phyloP scores from a whole-genome alignment of 768 basidiomycete species.

The Trametopsis cervina region DNA sequence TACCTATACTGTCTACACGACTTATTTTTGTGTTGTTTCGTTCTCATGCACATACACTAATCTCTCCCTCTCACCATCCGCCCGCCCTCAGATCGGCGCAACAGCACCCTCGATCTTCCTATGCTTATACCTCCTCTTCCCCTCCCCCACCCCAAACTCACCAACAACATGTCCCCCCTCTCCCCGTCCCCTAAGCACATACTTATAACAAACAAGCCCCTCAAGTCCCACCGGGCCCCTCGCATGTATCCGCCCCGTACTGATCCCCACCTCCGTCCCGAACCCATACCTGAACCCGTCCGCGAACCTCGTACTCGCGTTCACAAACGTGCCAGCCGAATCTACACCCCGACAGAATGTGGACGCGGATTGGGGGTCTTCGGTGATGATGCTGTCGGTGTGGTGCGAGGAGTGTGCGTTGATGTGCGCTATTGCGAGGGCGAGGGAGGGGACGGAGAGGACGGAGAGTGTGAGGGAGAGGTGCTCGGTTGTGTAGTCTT shows the following conservation, averaged over 20 bases:
- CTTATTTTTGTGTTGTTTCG: not conserved
- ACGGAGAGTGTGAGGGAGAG: conserved; percentile 83
- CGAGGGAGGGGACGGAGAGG: conserved; percentile 61
- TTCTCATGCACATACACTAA: not conserved
- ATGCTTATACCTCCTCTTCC: conserved; percentile 73
- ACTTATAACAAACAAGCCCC: conserved; percentile 94
- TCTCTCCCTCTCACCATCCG: not conserved
- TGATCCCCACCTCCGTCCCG: conserved; percentile 97
- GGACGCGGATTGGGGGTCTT: conserved; percentile 55
- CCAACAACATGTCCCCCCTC: conserved; percentile 75
- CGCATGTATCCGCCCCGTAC: conserved; percentile 94
- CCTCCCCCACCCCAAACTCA: conserved; percentile 71
- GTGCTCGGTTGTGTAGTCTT: conserved; percentile 82
- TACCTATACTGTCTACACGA: not conserved
- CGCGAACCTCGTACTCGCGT: conserved; percentile 93
- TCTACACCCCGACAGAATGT: conserved; percentile 77
- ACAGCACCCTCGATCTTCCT: conserved; percentile 25
- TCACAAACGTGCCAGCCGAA: conserved; percentile 92
- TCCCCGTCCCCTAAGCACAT: conserved; percentile 75
- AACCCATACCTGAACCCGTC: conserved; percentile 97
- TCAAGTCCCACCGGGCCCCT: conserved; percentile 94
- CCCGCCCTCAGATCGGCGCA: not conserved
- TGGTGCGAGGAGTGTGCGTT: conserved; percentile 93
- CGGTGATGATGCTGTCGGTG: conserved; percentile 90
- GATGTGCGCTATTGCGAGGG: conserved; percentile 78